phyloP scores from a whole-genome alignment of 2,329 filamentous ascomycete genomes.

The Fusarium longipes region DNA sequence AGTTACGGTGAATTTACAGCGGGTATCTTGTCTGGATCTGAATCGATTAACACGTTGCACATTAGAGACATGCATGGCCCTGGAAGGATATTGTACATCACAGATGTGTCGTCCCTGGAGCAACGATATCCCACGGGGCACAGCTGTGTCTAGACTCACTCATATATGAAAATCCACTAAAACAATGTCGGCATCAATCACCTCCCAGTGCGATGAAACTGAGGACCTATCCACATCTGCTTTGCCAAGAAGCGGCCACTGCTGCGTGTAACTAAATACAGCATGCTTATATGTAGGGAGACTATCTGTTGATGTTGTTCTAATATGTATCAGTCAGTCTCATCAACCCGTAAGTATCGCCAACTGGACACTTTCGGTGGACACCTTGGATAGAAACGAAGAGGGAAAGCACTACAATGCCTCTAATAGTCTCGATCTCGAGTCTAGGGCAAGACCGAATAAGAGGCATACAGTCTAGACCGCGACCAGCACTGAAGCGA shows the following conservation, averaged over 20 bases:
- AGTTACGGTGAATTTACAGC: constrained; percentile 2
- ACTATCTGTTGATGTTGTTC: not conserved
- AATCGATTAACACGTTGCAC: constrained; percentile 19
- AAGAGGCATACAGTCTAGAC: not conserved
- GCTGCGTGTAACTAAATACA: not conserved
- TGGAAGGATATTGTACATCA: constrained; percentile 9
- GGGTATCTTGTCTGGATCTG: not conserved
- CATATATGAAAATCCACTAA: not conserved
- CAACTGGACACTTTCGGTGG: not conserved
- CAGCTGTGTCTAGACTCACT: not conserved
- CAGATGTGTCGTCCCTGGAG: constrained; percentile 12
- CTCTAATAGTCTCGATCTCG: not conserved
- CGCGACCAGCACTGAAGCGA: not conserved
- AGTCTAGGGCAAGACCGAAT: not conserved
- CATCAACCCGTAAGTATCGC: not conserved
- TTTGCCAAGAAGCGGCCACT: not conserved
- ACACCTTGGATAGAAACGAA: not conserved
- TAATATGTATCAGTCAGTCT: not conserved
- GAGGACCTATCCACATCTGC: not conserved
- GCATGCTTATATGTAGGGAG: not conserved
- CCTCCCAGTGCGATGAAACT: not conserved
- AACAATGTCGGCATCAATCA: not conserved
- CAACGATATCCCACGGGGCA: constrained; percentile 3
- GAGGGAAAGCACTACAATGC: not conserved
- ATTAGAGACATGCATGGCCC: constrained; percentile 23